These are phyloP conservation scores for Odontarrhena argentea DNA, from an alignment of 345 rosid species.

Conservation along the genomic window DNA sequence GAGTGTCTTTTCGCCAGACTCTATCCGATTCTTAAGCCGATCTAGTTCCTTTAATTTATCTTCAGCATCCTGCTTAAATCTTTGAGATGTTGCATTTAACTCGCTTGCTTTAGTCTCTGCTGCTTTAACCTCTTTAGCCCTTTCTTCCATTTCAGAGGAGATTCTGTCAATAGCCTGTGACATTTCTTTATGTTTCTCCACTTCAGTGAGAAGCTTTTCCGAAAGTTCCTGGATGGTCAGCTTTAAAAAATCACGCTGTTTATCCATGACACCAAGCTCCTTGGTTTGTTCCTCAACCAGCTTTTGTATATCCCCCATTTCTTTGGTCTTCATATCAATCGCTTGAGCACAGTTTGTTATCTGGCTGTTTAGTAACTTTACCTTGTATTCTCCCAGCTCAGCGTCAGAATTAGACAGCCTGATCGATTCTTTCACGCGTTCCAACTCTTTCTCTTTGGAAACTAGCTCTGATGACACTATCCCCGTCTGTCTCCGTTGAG, in stretches of 20 bases:
- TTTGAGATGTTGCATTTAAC: too few species aligned
- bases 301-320: slow-evolving; percentile 15
- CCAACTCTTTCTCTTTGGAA: slow-evolving; percentile 14
- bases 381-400: slow-evolving; percentile 12
- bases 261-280: slow-evolving; percentile 18
- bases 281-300: slow-evolving; percentile 15
- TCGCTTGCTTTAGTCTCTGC: not conserved
- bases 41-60: not conserved
- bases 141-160: slow-evolving; percentile 20
- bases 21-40: not conserved
- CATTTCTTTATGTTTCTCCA: slow-evolving; percentile 16
- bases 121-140: slow-evolving; percentile 11
- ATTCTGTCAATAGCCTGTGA: slow-evolving; percentile 25
- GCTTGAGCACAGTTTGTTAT: not conserved
- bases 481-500: not conserved
- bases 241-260: slow-evolving; percentile 4
- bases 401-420: slow-evolving; percentile 14
- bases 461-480: slow-evolving; percentile 10
- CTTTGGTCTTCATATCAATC: slow-evolving; percentile 19
- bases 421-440: slow-evolving; percentile 11
- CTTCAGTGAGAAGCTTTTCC: slow-evolving; percentile 15
- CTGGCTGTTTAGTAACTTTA: not conserved
- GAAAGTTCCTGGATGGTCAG: not conserved
- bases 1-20: not conserved
- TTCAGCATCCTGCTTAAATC: not conserved